Base-by-base conservation (phyloP, 176 grass and related monocot species). In the Pontederia crassipes region DNA sequence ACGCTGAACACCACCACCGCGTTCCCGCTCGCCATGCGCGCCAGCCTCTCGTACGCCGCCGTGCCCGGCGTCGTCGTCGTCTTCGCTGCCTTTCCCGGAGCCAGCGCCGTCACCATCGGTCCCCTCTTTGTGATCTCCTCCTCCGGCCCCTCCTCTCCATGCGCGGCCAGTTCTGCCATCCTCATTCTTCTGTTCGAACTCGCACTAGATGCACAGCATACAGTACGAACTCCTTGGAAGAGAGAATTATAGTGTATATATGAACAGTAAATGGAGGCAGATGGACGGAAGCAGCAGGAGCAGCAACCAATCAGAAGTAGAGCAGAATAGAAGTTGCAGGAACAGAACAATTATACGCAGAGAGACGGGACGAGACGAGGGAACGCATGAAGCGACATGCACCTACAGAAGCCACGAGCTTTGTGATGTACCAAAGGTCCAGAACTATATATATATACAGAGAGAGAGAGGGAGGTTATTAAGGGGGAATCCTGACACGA, bases 1-100 rank as follows among this genome's bases (percentile, higher is more conserved):
- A 83, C 71, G 67, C 93, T 81, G 87, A 98, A 98, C 61, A 92
- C 87, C 16, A 98, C 93, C 53, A 98, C 87, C 4, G 93, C 93
- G 71, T 85, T 98, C 12, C 75, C 85, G 74, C 81, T 45, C 8
- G 87, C 93, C 93, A 92, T 88, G 28, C 81, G 67, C 12, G 74
- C 73, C 67, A 98, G 79, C 11, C 71, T 68, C 76, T 98, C 93
- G 71, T 88, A 98, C 48, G 66, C 28, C 32, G 32, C 20, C 20
- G 1, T 40, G 40, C 29, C 56, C 65, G 8, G 15, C 28, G 20
- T 12, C 27, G 76, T 65, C 52, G 20, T 24, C 20, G 20, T 24
- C 20, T 24, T 24, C 20, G 20, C 20, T 24, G 28, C 70, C 32
- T 63, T 67, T 26, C 20, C 20, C 20, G 20, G 20, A 24, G 20